Evolutionary conservation across 306 rosid species (phyloP).

Genomic region (Quercus berberidifolia): DNA sequence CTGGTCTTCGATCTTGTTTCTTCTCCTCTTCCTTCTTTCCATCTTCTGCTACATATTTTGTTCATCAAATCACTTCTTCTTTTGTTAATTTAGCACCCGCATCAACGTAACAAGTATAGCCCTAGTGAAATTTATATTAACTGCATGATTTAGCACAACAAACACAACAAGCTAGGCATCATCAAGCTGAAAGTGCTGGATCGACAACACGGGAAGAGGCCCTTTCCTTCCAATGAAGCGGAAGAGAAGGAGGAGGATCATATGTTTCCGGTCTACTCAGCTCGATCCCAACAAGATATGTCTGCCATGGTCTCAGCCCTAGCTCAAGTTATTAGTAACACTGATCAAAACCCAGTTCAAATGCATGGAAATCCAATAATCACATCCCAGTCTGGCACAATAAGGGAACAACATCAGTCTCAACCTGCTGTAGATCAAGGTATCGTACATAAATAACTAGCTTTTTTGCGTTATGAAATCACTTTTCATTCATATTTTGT

Average conservation of each 20-base stretch:
- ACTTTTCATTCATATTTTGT: too few species aligned
- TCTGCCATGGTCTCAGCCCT: constrained; percentile 76
- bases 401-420: constrained; percentile 20
- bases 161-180: neutral
- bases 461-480: neutral
- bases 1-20: neutral
- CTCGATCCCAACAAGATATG: constrained; percentile 69
- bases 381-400: constrained; percentile 1
- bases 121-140: neutral
- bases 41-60: neutral
- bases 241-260: constrained; percentile 49
- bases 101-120: too few species aligned
- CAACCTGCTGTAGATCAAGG: constrained; percentile 54
- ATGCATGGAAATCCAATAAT: constrained; percentile 18
- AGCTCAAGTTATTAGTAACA: constrained; percentile 62
- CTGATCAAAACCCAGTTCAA: constrained; percentile 7
- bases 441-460: constrained; percentile 4
- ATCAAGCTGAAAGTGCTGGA: constrained; percentile 25
- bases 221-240: constrained; percentile 38
- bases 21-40: neutral
- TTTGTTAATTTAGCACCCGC: too few species aligned
- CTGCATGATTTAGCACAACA: constrained; percentile 1
- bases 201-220: constrained; percentile 46
- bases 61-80: too few species aligned
- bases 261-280: constrained; percentile 64